Evolutionary conservation across 495 filamentous ascomycete genomes (phyloP).

Genomic region (Lasiosphaeria ovina): DNA sequence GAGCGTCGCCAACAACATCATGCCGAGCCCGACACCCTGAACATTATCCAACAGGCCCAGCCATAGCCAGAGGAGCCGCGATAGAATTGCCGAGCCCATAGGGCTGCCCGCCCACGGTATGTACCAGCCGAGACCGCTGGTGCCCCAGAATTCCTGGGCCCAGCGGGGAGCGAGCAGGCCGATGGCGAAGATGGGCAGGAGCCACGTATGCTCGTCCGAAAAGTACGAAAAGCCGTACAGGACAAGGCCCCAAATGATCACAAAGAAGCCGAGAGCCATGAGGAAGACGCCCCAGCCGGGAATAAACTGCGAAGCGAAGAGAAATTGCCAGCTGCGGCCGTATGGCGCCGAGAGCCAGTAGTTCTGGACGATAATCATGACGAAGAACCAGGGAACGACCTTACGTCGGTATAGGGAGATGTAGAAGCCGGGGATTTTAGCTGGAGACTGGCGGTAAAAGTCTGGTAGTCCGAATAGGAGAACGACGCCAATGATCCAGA

Average conservation of each 20-base stretch:
- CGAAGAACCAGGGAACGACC: slow-evolving; percentile 61
- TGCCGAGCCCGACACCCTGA: slow-evolving; percentile 61
- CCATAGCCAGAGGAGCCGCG: slow-evolving; percentile 62
- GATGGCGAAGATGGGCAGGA: slow-evolving; percentile 65
- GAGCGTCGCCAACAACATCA: slow-evolving; percentile 62
- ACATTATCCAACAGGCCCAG: slow-evolving; percentile 62
- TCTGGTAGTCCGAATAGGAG: slow-evolving; percentile 59
- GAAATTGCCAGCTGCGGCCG: slow-evolving; percentile 62
- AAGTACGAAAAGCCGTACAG: slow-evolving; percentile 49
- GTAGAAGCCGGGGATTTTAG: slow-evolving; percentile 62
- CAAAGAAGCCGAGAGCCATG: slow-evolving; percentile 58
- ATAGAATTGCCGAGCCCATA: slow-evolving; percentile 50
- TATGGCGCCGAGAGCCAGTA: slow-evolving; percentile 62
- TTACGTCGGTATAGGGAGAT: slow-evolving; percentile 55
- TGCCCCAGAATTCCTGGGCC: slow-evolving; percentile 65
- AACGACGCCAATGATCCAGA: slow-evolving; percentile 52
- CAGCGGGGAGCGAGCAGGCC: slow-evolving; percentile 63
- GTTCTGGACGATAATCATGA: slow-evolving; percentile 64
- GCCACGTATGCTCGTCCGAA: slow-evolving; percentile 58
- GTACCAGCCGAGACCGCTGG: slow-evolving; percentile 55
- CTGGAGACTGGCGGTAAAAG: slow-evolving; percentile 67
- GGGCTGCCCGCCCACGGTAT: slow-evolving; percentile 58
- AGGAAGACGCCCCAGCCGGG: slow-evolving; percentile 52
- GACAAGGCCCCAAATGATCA: slow-evolving; percentile 52
- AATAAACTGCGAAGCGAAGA: slow-evolving; percentile 53